Evolutionary conservation across 495 filamentous ascomycete species (phyloP), one percentile per base, ranked within the genome.

Genomic region (Aspergillus indologenus): DNA sequence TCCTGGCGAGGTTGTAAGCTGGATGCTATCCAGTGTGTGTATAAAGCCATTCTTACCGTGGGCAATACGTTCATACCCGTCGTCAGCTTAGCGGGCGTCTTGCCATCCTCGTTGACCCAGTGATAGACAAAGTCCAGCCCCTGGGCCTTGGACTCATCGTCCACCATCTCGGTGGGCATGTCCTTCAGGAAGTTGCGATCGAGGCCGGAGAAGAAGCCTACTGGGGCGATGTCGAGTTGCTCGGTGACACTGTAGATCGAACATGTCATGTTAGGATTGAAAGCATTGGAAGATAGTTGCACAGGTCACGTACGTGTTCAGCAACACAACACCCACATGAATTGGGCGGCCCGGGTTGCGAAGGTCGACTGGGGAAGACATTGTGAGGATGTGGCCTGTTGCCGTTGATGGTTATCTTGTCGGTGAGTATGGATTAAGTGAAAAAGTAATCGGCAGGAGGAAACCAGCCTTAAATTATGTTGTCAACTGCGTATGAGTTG

Each of bases 261-360:
- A n/a, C n/a, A n/a, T n/a, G n/a, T n/a, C n/a, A n/a, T n/a, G n/a
- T n/a, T n/a, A n/a, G n/a, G n/a, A n/a, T n/a, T n/a, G n/a, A n/a
- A n/a, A n/a, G n/a, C n/a, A n/a, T n/a, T n/a, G n/a, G n/a, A n/a
- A n/a, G n/a, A n/a, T n/a, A n/a, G n/a, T n/a, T n/a, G 26, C 4
- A 9, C 26, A 29, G 26, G 26, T 3, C 26, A 29, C 51, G 9
- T 43, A 60, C 52, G 51, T 54, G 26, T 56, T 55, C 6, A 56
- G 23, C 24, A 56, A 21, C 23, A 60, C 45, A 1, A 60, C 58
- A 0, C 58, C 58, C 12, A 60, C 58, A 26, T 54, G 58, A 49
- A 56, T 54, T 1, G 51, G 44, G 19, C 58, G 58, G 55, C 58
- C 58, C 3, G 58, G 58, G n/a, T 60, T 60, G 51, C 51, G 51